These are phyloP conservation scores for Nannizziopsis barbatae DNA, from an alignment of 2,329 filamentous ascomycete genomes.

Conservation along the genomic window DNA sequence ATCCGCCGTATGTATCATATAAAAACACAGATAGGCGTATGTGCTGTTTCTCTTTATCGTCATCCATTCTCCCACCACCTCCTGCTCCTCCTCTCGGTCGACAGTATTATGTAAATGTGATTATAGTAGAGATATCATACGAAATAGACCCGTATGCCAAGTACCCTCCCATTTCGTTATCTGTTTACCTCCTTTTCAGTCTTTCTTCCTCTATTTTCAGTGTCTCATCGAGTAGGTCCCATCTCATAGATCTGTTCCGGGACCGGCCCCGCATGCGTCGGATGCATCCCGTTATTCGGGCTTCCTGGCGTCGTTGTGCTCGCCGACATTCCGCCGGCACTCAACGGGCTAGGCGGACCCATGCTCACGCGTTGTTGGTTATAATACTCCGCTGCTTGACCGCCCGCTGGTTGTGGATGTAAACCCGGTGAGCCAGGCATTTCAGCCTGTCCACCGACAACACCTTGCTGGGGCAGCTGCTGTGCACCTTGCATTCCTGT, in stretches of 20 bases:
- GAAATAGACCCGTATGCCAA: no score
- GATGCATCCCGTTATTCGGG: constrained; percentile 8
- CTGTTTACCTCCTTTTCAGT: no score
- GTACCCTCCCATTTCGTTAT: no score
- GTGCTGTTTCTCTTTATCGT: no score
- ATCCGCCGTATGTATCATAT: no score
- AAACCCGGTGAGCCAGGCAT: neutral
- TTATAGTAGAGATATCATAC: no score
- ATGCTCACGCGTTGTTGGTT: constrained; percentile 9
- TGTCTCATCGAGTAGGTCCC: constrained; percentile 4
- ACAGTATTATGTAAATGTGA: no score
- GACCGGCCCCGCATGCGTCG: constrained; percentile 15
- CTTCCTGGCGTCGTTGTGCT: constrained; percentile 1
- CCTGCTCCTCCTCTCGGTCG: no score
- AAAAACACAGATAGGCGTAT: no score
- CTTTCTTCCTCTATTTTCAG: no score
- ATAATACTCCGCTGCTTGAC: constrained; percentile 10
- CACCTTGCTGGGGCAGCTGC: neutral
- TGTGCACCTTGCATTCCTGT: constrained; percentile 5
- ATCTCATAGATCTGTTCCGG: constrained; percentile 17
- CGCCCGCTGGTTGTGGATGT: neutral
- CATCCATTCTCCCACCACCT: no score
- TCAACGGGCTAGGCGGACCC: constrained; percentile 8
- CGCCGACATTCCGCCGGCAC: neutral
- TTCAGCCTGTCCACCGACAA: neutral